Evolutionary conservation across 768 basidiomycete genomes (phyloP), one percentile per base, ranked within the genome.

Genomic region (Tylopilus subfusipes): DNA sequence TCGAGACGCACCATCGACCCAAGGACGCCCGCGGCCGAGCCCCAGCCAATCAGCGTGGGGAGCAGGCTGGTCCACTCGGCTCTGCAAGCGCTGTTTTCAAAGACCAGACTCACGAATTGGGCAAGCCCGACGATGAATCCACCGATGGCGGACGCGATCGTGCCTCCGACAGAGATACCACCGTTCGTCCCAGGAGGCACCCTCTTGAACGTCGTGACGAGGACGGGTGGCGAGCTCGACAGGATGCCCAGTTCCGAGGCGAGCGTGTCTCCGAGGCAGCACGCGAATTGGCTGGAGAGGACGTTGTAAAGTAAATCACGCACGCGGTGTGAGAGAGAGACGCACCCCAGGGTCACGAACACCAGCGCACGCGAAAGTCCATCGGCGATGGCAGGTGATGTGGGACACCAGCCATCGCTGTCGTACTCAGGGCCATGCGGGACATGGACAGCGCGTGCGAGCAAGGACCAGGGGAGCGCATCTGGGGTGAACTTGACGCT

Each of bases 181-280:
- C 95, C 95, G 63, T 98, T 97, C 11, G 95, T 97, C 3, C 95
- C 95, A 2, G 86, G 85, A 2, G 93, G 93, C 0, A 93, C 90
- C 1, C 72, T 60, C 59, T 78, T 79, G 50, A 87, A 69, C 5
- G 89, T 93, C 5, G 93, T 95, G 61, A 97, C 81, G 31, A 96
- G 81, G 44, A 84, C 66, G 31, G 95, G 90, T 4, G 77, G 78
- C 14, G 80, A 75, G 34, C 66, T 68, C 24, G 93, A 88, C 40
- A 97, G 77, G 58, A 97, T 93, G 31, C 95, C 95, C 22, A 97
- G 79, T 71, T 97, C 95, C 10, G 92, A 95, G 1, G 93, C 93
- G 2, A 98, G 82, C 0, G 94, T 97, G 63, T 97, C 94, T 6
- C 91, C 94, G 10, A 94, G 76, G 66, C 89, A 93, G 69, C 90